Base-by-base conservation (phyloP, 495 filamentous ascomycete species). In the Wilcoxina mikolae region DNA sequence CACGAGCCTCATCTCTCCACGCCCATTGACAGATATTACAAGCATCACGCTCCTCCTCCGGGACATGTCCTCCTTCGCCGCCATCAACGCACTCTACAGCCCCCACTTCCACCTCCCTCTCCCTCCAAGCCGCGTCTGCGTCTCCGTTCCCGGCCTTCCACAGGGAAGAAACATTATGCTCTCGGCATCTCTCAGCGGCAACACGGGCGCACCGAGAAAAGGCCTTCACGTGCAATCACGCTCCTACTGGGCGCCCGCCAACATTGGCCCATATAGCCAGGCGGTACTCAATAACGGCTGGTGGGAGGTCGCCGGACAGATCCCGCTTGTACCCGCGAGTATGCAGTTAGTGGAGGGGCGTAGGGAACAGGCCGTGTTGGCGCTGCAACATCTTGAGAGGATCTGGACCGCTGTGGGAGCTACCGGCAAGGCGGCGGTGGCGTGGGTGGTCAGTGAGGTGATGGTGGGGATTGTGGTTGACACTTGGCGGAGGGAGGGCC, bases 201-300 rank as follows among this genome's bases (percentile, higher is more conserved):
- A n/a, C n/a, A n/a, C n/a, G n/a, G n/a, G n/a, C 18, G 9, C 29
- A 3, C 11, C 10, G 1, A 2, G 33, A 67, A 59, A 70, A 69
- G 49, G 73, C 74, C 74, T 99, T 0, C 91, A 99, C 67, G 88
- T 99, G 2, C 93, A 96, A 65, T 87, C 84, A 15, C 75, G 84
- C 24, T 91, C 85, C 2, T 95, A 96, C 74, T 99, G 91, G 91
- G 93, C 91, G 0, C 91, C 91, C 0, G 89, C 93, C 5, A 96
- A 96, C 59, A 99, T 99, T 51, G 91, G 91, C 0, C 91, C 93
- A 0, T 99, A 99, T 67, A 93, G 87, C 11, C 91, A 99, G 70
- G 87, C 91, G 0, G 79, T 17, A 67, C 54, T 77, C 49, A 35
- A 46, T 33, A 47, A 33, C 39, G 23, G n/a, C 7, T 54, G 59